Base-by-base conservation (phyloP, 305 asterid genomes). In the Euphrasia arctica region DNA sequence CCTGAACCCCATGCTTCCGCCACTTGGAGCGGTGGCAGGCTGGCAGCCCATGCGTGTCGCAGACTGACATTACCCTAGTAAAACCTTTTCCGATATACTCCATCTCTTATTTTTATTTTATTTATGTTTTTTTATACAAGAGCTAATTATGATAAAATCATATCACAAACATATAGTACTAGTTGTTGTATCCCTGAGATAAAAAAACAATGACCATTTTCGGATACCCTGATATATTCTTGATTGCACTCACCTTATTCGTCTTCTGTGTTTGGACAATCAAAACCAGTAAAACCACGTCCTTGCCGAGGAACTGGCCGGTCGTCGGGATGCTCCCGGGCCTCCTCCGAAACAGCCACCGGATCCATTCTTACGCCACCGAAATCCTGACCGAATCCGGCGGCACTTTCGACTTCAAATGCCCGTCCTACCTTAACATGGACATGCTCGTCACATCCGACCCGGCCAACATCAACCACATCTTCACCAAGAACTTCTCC, bases 291-390 rank as follows among this genome's bases (percentile, higher is more conserved):
- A 63, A 41, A 54, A 50, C 9, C 13, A 43, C 54, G 28, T 3
- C 52, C 0, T 2, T n/a, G 1, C 77, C 82, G 11, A 76, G 72
- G 10, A 66, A 80, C 9, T 83, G 85, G 89, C 85, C 89, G 4
- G 9, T 80, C 8, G 25, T 83, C 9, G 84, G 89, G 4, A 83
- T 78, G 89, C 59, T 78, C 9, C 86, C 84, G 5, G 76, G 55
- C 0, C 7, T 80, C 31, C 45, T 83, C n/a, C 71, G 2, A 5
- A 80, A 80, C 42, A 25, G 54, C 25, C 58, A 72, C 43, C 74
- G 88, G 4, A 32, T 80, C 70, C 88, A 83, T 13, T 80, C 72
- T 4, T 80, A 25, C n/a, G 65, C 27, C 1, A 80, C 85, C 0
- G 76, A 80, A 0, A 0, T 83, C 9, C 47, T 78, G 0, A 27